These are phyloP conservation scores for Trichoderma erinaceum DNA, from an alignment of 495 filamentous ascomycete genomes.

Conservation along the genomic window DNA sequence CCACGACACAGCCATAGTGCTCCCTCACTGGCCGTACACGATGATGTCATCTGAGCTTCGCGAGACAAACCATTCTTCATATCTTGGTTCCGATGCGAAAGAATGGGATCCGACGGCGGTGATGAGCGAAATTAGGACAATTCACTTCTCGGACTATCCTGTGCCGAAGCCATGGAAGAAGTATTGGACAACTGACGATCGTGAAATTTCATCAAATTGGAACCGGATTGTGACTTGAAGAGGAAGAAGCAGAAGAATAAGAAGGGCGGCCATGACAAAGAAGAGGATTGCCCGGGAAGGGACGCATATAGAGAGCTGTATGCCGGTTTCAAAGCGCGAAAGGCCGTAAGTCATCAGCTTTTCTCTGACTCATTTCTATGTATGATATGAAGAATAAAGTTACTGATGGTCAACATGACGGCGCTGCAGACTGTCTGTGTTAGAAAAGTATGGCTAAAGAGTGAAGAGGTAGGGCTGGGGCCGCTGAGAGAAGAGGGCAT, in stretches of 20 bases:
- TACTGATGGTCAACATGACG: no score
- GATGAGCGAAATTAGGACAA: slow-evolving; percentile 61
- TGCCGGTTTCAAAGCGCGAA: slow-evolving; percentile 55
- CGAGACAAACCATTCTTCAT: slow-evolving; percentile 48
- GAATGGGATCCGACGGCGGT: slow-evolving; percentile 62
- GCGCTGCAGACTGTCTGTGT: no score
- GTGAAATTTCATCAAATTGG: slow-evolving; percentile 47
- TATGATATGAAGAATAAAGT: no score
- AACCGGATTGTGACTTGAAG: slow-evolving; percentile 55
- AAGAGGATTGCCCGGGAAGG: slow-evolving; percentile 53
- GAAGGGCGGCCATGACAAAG: slow-evolving; percentile 28
- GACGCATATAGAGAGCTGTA: slow-evolving; percentile 69
- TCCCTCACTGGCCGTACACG: slow-evolving; percentile 70
- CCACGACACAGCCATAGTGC: slow-evolving; percentile 56
- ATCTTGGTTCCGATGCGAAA: slow-evolving; percentile 57
- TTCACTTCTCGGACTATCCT: slow-evolving; percentile 81
- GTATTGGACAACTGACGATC: slow-evolving; percentile 36
- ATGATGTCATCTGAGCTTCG: slow-evolving; percentile 69
- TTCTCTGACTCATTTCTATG: no score
- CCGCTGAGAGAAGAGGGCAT: no score
- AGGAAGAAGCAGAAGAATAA: slow-evolving; percentile 37
- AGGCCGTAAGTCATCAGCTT: slow-evolving; percentile 44
- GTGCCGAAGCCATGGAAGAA: slow-evolving; percentile 73
- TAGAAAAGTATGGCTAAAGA: no score
- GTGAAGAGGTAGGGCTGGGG: no score